phyloP scores from a whole-genome alignment of 768 basidiomycete genomes.

The Suillus alpinus region DNA sequence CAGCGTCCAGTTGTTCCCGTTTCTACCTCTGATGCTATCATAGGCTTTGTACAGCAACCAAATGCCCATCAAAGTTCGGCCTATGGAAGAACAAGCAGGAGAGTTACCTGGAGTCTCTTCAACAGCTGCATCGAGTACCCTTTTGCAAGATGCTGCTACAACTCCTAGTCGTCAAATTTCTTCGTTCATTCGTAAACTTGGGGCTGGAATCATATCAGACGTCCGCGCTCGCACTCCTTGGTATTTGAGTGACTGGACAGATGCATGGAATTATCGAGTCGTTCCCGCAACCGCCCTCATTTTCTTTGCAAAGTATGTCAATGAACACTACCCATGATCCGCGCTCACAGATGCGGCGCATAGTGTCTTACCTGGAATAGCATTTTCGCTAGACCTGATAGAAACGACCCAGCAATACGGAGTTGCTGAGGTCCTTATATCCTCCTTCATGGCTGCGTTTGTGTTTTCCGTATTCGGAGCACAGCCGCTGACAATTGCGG shows the following conservation, averaged over 20 bases:
- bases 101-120: conserved; percentile 1
- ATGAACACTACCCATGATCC: background rate
- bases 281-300: conserved; percentile 83
- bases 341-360: background rate
- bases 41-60: background rate
- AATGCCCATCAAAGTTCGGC: background rate
- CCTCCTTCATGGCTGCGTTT: conserved; percentile 88
- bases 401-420: conserved; percentile 90
- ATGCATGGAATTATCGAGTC: conserved; percentile 91
- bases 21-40: background rate
- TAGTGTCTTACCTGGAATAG: conserved; percentile 86
- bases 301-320: conserved; percentile 76
- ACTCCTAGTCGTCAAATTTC: background rate
- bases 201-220: conserved; percentile 68
- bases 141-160: background rate
- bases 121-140: conserved; percentile 4
- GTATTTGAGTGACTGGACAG: conserved; percentile 85
- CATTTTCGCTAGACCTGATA: conserved; percentile 89
- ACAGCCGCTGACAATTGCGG: conserved; percentile 89
- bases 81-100: background rate
- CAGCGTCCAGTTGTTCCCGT: background rate
- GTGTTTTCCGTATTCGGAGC: conserved; percentile 85
- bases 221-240: conserved; percentile 70
- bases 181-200: conserved; percentile 32
- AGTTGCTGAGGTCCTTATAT: conserved; percentile 79